phyloP scores from a whole-genome alignment of 176 grass and related monocot species.

The Bonia amplexicaulis region DNA sequence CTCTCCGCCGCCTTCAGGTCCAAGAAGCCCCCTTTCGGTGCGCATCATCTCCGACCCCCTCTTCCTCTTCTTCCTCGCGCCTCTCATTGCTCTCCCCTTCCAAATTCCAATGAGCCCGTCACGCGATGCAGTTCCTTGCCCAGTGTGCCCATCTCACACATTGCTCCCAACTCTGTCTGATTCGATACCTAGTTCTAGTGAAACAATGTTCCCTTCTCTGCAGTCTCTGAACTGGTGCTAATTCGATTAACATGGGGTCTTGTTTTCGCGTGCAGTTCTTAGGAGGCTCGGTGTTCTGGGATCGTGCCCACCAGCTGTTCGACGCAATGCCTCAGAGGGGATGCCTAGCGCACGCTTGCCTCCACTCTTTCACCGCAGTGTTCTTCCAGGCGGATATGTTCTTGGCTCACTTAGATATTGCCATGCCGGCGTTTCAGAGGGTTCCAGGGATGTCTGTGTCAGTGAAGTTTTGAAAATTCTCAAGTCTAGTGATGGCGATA shows the following conservation, averaged over 20 bases:
- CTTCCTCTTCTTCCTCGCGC: too few relatives aligned
- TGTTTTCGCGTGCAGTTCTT: neutral
- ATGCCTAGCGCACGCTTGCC: neutral
- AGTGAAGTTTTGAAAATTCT: slow-evolving; percentile 33
- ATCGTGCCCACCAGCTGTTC: neutral
- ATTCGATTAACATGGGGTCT: neutral
- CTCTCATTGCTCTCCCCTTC: neutral
- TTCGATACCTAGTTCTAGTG: neutral
- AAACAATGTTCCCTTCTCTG: neutral
- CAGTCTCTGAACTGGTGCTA: neutral
- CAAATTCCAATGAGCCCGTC: too few relatives aligned
- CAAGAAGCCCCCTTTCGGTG: neutral
- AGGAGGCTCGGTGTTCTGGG: neutral
- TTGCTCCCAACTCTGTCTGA: neutral
- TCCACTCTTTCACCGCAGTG: neutral
- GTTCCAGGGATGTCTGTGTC: neutral
- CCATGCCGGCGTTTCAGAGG: neutral
- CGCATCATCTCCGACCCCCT: neutral
- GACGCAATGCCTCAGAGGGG: neutral
- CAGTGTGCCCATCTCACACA: neutral
- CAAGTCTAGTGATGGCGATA: slow-evolving; percentile 5
- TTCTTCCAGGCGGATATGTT: neutral
- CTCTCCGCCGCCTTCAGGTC: slow-evolving; percentile 3
- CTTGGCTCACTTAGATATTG: neutral
- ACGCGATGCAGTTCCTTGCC: neutral